Evolutionary conservation across 805 yeast genomes (phyloP), one percentile per base, ranked within the genome.

Genomic region (Metschnikowia chrysomelidarum): DNA sequence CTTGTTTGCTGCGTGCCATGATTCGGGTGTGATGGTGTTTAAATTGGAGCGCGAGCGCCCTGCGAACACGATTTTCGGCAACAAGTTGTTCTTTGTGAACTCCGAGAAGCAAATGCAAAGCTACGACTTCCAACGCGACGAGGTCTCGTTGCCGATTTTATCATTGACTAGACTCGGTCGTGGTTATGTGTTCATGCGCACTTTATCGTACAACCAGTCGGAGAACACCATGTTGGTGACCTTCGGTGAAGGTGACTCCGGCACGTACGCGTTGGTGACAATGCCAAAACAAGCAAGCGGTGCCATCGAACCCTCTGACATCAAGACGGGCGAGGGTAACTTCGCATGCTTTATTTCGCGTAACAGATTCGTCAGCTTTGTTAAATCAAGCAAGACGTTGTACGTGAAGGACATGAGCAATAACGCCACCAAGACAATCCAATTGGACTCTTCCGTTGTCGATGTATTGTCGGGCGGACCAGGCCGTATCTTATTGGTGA

Each of bases 1-100:
- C 61, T 73, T 93, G 54, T 88, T 93, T 67, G 98, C 96, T 37
- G 83, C 96, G 19, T 91, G 95, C 52, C 98, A 91, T 64, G 98
- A 94, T 62, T 75, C 88, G 11, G 99, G 99, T 60, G 94, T 88
- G 19, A 89, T 89, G 95, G 95, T 93, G 32, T 94, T 93, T 76
- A 93, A 93, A 67, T 74, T 93, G 43, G 96, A 87, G 60, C 84
- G 98, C 59, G 99, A 93, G 71, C 81, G 98, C 61, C 98, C 98
- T 10, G 95, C 96, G n/a, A 76, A 77, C 51, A 62, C 85, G 4
- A 54, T 78, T 21, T 75, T 72, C 64, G 93, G 85, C 57, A 85
- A 85, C 62, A 79, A 75, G 51, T 62, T 93, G 50, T 76, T 75
- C 43, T 91, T 75, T 55, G 78, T 88, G 51, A 87, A 87, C 62